Base-by-base conservation (phyloP, 805 yeast species). In the Candida coleopterorum region DNA sequence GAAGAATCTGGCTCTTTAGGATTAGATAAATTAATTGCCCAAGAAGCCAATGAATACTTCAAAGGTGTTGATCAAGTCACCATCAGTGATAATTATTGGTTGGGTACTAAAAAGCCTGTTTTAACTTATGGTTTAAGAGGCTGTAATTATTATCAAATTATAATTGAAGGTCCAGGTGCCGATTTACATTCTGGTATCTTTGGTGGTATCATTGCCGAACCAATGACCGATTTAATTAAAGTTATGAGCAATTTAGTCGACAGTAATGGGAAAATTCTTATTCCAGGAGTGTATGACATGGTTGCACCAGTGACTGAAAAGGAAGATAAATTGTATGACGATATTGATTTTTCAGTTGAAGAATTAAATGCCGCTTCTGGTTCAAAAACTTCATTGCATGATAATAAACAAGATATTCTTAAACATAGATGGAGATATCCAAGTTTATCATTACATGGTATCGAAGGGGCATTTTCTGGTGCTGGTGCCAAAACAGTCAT, bases 341-440 rank as follows among this genome's bases (percentile, higher is more conserved):
- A 74, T 38, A 89, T 93, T 58, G 95, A 88, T 55, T 93, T 83
- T 56, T 78, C 81, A 33, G 75, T 89, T 37, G 79, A 74, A 25
- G 97, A 89, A 49, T 76, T 93, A 59, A 85, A 89, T 56, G 79
- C 76, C 15, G 96, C 97, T 33, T 72, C 90, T 14, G 97, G 97
- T 35, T 81, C 96, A 7, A 59, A 86, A 45, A 88, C 96, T 31
- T 78, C 88, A 25, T 71, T 89, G 42, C 81, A 81, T 67, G 72
- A 77, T 45, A 73, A 74, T 58, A 85, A 87, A 64, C 80, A 87
- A 66, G 82, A 81, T 41, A 88, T 95, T 41, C 75, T 93, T 53
- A 90, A 88, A 84, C 97, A 89, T 64, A 81, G 98, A 75, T 93
- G 99, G 99, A 83, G 99, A 74, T 88, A 73, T 67, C 99, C 99